Percentiles rank a stretch among this genome's conserved stretches.
Evolutionary conservation across 208 protist species (phyloP).

Genomic region (Leishmania tropica): DNA sequence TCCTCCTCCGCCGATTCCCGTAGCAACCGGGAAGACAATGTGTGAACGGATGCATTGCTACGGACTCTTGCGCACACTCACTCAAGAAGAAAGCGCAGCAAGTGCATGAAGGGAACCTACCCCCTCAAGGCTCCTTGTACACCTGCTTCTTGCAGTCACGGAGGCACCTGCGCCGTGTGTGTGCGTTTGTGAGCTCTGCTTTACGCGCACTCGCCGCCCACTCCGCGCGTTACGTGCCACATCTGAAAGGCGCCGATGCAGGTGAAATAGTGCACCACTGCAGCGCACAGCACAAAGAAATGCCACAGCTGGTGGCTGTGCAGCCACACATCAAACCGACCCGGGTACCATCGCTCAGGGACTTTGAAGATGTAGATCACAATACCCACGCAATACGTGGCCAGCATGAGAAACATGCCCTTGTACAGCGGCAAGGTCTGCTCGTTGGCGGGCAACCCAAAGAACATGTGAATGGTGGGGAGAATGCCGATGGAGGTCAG

Average conservation of each 20-base stretch:
- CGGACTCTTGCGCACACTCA: not conserved
- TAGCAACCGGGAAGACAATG: not conserved
- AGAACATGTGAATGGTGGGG: conserved; percentile 67
- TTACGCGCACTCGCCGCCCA: conserved; percentile 29
- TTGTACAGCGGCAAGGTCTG: conserved; percentile 46
- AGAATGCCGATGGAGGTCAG: conserved; percentile 71
- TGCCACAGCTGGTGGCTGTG: conserved; percentile 87
- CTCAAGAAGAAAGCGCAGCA: not conserved
- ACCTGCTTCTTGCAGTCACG: not conserved
- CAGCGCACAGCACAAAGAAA: conserved; percentile 69
- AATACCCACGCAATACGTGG: conserved; percentile 70
- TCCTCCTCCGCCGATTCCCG: not conserved
- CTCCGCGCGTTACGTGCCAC: conserved; percentile 37
- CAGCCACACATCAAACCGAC: conserved; percentile 72
- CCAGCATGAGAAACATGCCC: conserved; percentile 69
- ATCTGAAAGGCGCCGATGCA: conserved; percentile 67
- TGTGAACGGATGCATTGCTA: not conserved
- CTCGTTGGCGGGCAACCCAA: conserved; percentile 46
- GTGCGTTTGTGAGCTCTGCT: not conserved
- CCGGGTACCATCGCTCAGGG: conserved; percentile 75
- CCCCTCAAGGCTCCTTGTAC: not conserved
- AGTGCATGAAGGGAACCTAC: not conserved
- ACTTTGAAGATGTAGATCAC: conserved; percentile 82
- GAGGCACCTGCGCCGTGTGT: not conserved
- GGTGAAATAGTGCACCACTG: conserved; percentile 76